Conservation (phyloP, 345 rosid genomes). For the Nasturtium officinale region DNA sequence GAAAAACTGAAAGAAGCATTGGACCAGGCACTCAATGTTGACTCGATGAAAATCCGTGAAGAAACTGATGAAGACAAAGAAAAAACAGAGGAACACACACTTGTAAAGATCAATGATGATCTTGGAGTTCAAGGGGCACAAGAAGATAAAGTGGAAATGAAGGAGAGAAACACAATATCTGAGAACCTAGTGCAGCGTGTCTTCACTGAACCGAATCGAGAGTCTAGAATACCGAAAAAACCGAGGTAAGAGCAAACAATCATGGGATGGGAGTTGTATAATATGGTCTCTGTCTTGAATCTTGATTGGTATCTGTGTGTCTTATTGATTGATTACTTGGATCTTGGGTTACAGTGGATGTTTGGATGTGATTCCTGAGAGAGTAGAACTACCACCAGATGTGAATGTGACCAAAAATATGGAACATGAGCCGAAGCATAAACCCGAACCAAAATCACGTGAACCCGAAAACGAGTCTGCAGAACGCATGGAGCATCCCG, state of each 20-base stretch:
- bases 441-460: background rate
- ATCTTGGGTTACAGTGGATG: slow-evolving; percentile 27
- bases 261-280: background rate
- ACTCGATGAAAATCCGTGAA: background rate
- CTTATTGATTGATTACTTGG: slow-evolving; percentile 14
- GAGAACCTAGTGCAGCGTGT: background rate
- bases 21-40: background rate
- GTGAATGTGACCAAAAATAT: slow-evolving; percentile 15
- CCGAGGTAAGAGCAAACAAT: slow-evolving; percentile 23
- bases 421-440: slow-evolving; percentile 10
- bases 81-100: background rate
- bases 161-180: slow-evolving; percentile 20
- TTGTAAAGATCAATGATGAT: background rate
- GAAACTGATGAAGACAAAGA: background rate
- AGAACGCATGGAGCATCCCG: background rate
- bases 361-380: slow-evolving; percentile 26
- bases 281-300: background rate
- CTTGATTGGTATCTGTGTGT: background rate
- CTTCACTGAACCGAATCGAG: slow-evolving; percentile 20
- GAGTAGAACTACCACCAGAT: slow-evolving; percentile 1
- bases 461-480: background rate
- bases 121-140: background rate
- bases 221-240: slow-evolving; percentile 4
- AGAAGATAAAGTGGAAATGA: slow-evolving; percentile 16
- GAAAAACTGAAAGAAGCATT: background rate